Evolutionary conservation across 164 flowering plant genomes (phyloP).

Genomic region (Brasenia schreberi): DNA sequence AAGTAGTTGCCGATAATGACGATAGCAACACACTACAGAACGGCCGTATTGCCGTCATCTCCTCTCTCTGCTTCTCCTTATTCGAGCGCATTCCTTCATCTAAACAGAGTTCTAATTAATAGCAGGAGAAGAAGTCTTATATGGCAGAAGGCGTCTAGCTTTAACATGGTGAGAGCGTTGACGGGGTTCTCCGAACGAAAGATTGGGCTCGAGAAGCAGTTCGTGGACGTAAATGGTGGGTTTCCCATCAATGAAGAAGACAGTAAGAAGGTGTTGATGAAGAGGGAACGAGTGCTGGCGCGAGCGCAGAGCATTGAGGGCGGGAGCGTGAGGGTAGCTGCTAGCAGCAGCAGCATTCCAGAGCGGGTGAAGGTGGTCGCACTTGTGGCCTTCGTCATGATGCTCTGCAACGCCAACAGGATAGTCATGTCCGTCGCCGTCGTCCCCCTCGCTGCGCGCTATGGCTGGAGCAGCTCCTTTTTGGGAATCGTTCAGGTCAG

Average conservation of each 20-base stretch:
- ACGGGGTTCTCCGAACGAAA: background rate
- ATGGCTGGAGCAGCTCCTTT: constrained; percentile 84
- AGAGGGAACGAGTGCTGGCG: constrained; percentile 2
- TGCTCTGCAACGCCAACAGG: constrained; percentile 79
- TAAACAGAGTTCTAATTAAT: background rate
- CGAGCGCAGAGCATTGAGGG: constrained; percentile 63
- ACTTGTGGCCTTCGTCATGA: constrained; percentile 63
- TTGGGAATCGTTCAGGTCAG: constrained; percentile 88
- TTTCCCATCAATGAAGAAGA: background rate
- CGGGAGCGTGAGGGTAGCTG: constrained; percentile 5
- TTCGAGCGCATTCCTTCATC: background rate
- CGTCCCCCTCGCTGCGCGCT: constrained; percentile 65
- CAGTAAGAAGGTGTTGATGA: background rate
- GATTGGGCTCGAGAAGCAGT: background rate
- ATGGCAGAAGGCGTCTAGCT: background rate
- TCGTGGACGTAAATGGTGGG: background rate
- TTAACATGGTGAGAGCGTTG: background rate
- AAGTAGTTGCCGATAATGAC: background rate
- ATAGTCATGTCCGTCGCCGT: constrained; percentile 94
- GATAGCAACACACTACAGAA: background rate
- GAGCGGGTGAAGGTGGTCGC: constrained; percentile 84
- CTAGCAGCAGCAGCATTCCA: constrained; percentile 16
- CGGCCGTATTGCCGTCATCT: background rate
- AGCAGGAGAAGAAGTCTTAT: background rate
- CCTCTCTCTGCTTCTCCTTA: background rate